These are phyloP conservation scores for Bretschneidera sinensis DNA, from an alignment of 345 rosid genomes.

Conservation along the genomic window DNA sequence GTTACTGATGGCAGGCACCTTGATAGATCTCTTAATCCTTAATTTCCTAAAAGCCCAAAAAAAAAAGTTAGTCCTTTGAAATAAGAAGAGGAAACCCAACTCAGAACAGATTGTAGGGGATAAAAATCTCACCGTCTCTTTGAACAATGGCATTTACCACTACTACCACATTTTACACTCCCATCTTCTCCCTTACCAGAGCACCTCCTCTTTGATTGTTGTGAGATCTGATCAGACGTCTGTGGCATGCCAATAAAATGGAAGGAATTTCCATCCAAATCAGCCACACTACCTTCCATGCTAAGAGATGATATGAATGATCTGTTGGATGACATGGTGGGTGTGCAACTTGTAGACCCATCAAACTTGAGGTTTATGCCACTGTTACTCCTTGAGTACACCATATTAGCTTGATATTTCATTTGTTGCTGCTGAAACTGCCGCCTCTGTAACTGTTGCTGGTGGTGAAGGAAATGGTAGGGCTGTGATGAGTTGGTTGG, in stretches of 20 bases:
- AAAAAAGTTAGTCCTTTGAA: background rate
- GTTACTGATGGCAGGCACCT: conserved; percentile 86
- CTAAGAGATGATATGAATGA: conserved; percentile 66
- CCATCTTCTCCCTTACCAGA: conserved; percentile 61
- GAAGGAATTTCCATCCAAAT: conserved; percentile 45
- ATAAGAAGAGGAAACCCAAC: background rate
- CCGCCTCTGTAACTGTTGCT: conserved; percentile 40
- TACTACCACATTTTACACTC: conserved; percentile 46
- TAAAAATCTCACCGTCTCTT: conserved; percentile 50
- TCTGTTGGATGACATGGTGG: conserved; percentile 51
- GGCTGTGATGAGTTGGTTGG: conserved; percentile 27
- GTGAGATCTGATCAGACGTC: conserved; percentile 43
- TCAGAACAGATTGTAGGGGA: background rate
- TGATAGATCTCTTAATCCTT: conserved; percentile 61
- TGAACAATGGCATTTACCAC: conserved; percentile 74
- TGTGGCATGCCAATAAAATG: conserved; percentile 52
- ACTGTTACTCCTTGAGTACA: conserved; percentile 42
- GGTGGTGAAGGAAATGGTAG: conserved; percentile 43
- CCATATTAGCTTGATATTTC: conserved; percentile 35
- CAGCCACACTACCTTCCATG: conserved; percentile 49
- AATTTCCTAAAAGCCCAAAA: conserved; percentile 39
- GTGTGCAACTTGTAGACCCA: conserved; percentile 44
- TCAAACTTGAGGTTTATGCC: conserved; percentile 60
- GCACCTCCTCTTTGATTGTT: conserved; percentile 48
- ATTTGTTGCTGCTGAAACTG: conserved; percentile 36